Conservation (phyloP, 306 rosid species). For the Cucumis cinereus region DNA sequence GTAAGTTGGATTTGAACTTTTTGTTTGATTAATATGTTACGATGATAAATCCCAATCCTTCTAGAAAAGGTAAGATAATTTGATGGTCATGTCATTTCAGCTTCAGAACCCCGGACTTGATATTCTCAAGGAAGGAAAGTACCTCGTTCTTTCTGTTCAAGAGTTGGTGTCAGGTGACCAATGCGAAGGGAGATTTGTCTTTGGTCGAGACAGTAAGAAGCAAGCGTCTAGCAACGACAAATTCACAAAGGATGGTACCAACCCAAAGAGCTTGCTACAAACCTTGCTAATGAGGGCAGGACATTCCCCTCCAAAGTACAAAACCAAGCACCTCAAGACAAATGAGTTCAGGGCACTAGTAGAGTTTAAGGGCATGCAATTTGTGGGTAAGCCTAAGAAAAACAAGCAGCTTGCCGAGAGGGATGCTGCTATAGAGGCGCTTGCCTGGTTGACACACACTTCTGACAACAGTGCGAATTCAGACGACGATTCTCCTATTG, state of each 20-base stretch:
- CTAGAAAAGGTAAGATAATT: background rate
- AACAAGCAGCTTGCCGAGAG: slow-evolving; percentile 96
- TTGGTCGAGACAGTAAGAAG: slow-evolving; percentile 76
- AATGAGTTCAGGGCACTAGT: slow-evolving; percentile 91
- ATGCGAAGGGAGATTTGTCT: slow-evolving; percentile 93
- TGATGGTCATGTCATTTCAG: slow-evolving; percentile 29
- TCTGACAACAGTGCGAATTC: slow-evolving; percentile 39
- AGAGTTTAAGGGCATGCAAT: slow-evolving; percentile 96
- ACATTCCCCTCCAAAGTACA: slow-evolving; percentile 89
- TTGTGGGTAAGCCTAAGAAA: slow-evolving; percentile 86
- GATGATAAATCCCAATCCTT: background rate
- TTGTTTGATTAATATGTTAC: background rate
- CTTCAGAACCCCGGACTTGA: slow-evolving; percentile 73
- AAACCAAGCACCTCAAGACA: slow-evolving; percentile 86
- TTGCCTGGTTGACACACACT: slow-evolving; percentile 97
- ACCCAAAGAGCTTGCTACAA: slow-evolving; percentile 84
- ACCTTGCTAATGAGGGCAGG: slow-evolving; percentile 94
- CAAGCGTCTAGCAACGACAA: slow-evolving; percentile 30
- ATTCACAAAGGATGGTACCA: slow-evolving; percentile 81
- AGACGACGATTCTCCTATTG: slow-evolving; percentile 48
- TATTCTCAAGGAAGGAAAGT: slow-evolving; percentile 84
- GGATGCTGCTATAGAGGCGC: slow-evolving; percentile 91
- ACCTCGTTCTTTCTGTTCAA: slow-evolving; percentile 69
- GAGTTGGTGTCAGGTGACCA: slow-evolving; percentile 83
- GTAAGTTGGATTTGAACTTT: slow-evolving; percentile 25